A percentile compares a stretch with the other conserved stretches of the same genome.
Conservation (phyloP, 805 yeast species). For the Pichia phayaonensis region DNA sequence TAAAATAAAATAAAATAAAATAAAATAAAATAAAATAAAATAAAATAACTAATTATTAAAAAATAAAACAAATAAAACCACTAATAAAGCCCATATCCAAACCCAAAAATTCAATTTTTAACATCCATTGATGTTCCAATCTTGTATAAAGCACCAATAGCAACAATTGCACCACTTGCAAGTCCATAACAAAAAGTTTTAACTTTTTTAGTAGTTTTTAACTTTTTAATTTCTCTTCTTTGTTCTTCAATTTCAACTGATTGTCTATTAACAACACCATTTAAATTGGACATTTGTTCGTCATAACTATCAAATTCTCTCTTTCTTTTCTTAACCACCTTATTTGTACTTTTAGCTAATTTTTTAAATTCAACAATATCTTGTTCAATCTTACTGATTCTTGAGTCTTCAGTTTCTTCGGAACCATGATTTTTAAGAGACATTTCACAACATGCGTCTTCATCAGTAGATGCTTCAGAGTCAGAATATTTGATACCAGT, state of each 20-base stretch:
- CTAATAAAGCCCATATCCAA: neutral
- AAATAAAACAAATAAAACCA: neutral
- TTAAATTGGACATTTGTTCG: neutral
- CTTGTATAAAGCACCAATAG: conserved; percentile 22
- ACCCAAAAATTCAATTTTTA: neutral
- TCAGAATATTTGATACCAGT: too few relatives aligned
- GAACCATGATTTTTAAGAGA: too few relatives aligned
- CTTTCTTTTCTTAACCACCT: neutral
- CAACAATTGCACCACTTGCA: conserved; percentile 17
- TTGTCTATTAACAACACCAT: neutral
- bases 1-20: neutral
- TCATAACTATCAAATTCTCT: neutral
- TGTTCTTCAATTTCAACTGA: neutral
- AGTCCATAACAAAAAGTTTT: conserved; percentile 9
- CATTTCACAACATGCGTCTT: neutral
- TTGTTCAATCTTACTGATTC: neutral
- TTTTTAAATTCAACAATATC: neutral
- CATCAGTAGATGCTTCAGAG: neutral
- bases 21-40: too few relatives aligned
- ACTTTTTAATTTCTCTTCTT: neutral
- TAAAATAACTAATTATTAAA: too few relatives aligned
- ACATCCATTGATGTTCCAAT: conserved; percentile 10
- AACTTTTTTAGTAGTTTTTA: neutral
- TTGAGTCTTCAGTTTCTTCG: neutral
- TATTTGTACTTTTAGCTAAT: neutral